Evolutionary conservation across 805 yeast genomes (phyloP), one percentile per base, ranked within the genome.

Genomic region (Candida michaelii): DNA sequence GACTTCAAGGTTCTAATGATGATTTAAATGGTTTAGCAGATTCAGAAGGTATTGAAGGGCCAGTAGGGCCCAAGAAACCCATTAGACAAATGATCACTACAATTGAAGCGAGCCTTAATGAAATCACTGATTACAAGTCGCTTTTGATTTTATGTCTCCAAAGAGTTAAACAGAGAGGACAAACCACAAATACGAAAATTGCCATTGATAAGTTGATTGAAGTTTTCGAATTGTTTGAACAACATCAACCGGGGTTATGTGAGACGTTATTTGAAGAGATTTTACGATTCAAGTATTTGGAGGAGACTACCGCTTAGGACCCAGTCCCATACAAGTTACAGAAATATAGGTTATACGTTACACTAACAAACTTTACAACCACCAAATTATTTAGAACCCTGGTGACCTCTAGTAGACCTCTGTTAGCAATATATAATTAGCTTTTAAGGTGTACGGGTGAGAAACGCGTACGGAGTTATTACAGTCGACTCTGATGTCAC

Each of bases 221-320:
- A 5, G 60, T 60, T 9, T 60, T 85, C 29, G 55, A 62, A 2
- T 57, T 55, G 3, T 70, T 74, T 24, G 89, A 85, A 51, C 44
- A 52, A 16, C 56, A 60, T 15, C 79, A 77, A 43, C 83, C 85
- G 1, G 93, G 93, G 0, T 66, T 85, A 33, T 64, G 80, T 36
- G 82, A 77, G 43, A 88, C 87, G 0, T 69, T 85, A 7, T 63
- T 82, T 7, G 88, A 85, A 58, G 91, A 85, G 55, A 61, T 83
- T 35, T 46, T 50, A 16, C 33, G 38, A 30, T 47, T 47, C 19
- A 42, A 41, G 15, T 42, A 44, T 23, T 36, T 39, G 17, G 38
- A 27, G 10, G 27, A 33, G 23, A 4, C 29, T 25, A n/a, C n/a
- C n/a, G n/a, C n/a, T n/a, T n/a, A n/a, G n/a, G n/a, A n/a, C n/a